Base-by-base conservation (phyloP, 257 asterid species). In the Solanum tacnaense region DNA sequence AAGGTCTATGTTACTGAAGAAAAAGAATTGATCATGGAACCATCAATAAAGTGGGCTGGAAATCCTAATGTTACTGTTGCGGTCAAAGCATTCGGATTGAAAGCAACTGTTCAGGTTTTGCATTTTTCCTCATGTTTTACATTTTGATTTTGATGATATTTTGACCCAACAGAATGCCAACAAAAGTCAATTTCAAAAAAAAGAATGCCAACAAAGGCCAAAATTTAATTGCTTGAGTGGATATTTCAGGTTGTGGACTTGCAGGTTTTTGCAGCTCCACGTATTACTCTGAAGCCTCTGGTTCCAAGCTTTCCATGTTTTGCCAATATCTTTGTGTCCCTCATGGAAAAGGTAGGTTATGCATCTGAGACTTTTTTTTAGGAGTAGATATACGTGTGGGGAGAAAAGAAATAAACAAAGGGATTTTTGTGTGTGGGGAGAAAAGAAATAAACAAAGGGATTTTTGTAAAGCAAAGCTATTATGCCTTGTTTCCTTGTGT, bases 281-380 rank as follows among this genome's bases (percentile, higher is more conserved):
- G 99, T 73, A 95, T 97, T 89, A 96, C 99, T 88, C 89, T 97
- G 27, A 97, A 95, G 95, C 99, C 98, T 91, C 93, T 97, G 83
- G 99, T 97, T 90, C 99, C 99, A 86, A 96, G 99, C 92, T 97
- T 97, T 92, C 99, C 99, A 84, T 97, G 99, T 89, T 97, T 96
- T 88, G 95, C 96, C 89, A 93, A 92, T 86, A 95, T 96, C 41
- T 41, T 29, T 49, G 95, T 96, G 76, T 94, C 98, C 83, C 99
- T 96, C 83, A 95, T 95, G 99, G 97, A 96, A 88, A 96, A 96
- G 99, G 99, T 96, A 88, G 85, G 70, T 49, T 81, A 49, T 81
- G 85, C 68, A 81, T 46, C 85, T 29, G 41, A 38, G 41, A 49
- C 41, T 46, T 49, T 49, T 27, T 29, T 15, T 41, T 9, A 18